Evolutionary conservation across 257 asterid species (phyloP), one percentile per base, ranked within the genome.

Genomic region (Prunella vulgaris): DNA sequence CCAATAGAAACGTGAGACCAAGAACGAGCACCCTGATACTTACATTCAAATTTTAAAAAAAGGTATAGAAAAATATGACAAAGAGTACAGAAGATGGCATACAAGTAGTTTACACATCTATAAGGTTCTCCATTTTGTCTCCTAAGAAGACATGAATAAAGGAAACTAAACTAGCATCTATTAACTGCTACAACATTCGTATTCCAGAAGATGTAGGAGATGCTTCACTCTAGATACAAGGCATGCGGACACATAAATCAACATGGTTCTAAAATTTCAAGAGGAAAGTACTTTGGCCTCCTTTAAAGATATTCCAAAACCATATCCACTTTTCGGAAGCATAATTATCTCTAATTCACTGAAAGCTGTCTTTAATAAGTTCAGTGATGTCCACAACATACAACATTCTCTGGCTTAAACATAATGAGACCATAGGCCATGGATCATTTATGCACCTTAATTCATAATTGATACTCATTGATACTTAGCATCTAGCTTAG

Each of bases 1-100:
- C 99, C 78, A 90, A 68, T 71, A 93, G 79, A 35, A 83, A 71
- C 2, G 96, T 85, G 74, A 93, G 66, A 64, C 95, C 99, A 54
- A 93, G 83, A 72, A 90, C 88, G 74, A 88, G 83, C 77, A 73
- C 95, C 87, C 99, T 90, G 90, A 79, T 70, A 60, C 73, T 79
- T 54, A 64, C 62, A 72, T 74, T 74, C 44, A 69, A 62, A 85
- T 56, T 28, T 58, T 68, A 52, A 66, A 72, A 57, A 12, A 40
- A 24, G 42, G n/a, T n/a, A n/a, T n/a, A n/a, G n/a, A n/a, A n/a
- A n/a, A n/a, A n/a, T n/a, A n/a, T n/a, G 42, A 35, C 42, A 35
- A 35, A 7, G 42, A 35, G 12, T 35, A 35, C 7, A 9, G 42
- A 35, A 35, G 42, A 35, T 35, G 42, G 42, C 42, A 10, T 35